A percentile compares a stretch with the other conserved stretches of the same genome.
phyloP scores from a whole-genome alignment of 306 rosid genomes.

The Carpinus viminea region DNA sequence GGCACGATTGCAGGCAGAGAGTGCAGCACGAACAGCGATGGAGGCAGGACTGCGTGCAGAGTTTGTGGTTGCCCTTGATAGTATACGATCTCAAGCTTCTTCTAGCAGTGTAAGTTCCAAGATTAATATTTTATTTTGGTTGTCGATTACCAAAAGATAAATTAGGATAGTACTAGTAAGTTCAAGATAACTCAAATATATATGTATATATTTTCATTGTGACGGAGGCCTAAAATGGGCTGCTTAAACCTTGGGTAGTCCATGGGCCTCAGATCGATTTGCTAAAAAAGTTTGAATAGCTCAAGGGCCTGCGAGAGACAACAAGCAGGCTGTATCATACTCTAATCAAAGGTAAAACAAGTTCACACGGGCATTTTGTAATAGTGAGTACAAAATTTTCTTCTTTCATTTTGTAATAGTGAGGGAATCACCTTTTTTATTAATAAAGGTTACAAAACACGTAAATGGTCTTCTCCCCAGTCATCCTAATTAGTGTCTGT shows the following conservation, averaged over 20 bases:
- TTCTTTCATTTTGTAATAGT: not conserved
- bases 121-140: not conserved
- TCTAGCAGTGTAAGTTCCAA: slow-evolving; percentile 4
- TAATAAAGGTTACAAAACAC: not conserved
- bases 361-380: not conserved
- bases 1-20: slow-evolving; percentile 20
- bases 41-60: slow-evolving; percentile 14
- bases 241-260: not conserved
- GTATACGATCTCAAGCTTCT: slow-evolving; percentile 8
- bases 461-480: not conserved
- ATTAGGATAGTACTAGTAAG: not conserved
- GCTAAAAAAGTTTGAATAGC: not conserved
- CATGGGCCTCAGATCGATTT: not conserved
- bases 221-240: not conserved
- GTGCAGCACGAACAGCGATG: slow-evolving; percentile 12
- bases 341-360: not conserved
- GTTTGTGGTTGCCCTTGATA: slow-evolving; percentile 17
- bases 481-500: not conserved
- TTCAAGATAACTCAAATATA: not conserved
- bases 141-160: no score
- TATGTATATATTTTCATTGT: not conserved
- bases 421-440: not conserved
- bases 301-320: not conserved
- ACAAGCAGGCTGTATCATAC: not conserved
- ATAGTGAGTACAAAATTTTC: not conserved